A percentile compares a stretch with the other conserved stretches of the same genome.
Conservation (phyloP, 2,329 filamentous ascomycete genomes). For the Anthostomella pinea region DNA sequence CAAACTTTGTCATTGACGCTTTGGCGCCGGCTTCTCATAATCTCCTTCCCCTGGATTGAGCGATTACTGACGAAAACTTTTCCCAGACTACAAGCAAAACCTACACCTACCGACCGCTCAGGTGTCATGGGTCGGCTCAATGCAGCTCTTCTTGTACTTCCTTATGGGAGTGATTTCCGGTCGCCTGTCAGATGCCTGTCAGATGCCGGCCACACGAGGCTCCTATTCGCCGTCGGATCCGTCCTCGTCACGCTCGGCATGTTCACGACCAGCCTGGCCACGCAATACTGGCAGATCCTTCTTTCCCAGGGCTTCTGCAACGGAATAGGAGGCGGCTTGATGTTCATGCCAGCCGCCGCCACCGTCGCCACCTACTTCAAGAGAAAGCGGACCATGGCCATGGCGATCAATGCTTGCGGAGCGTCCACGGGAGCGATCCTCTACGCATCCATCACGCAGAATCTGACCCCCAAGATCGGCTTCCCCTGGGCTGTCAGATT, state of each 20-base stretch:
- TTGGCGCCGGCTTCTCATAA: too few species aligned
- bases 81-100: constrained; percentile 37
- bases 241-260: constrained; percentile 43
- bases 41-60: too few species aligned
- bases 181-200: constrained; percentile 5
- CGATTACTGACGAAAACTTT: too few species aligned
- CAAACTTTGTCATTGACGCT: too few species aligned
- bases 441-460: constrained; percentile 57
- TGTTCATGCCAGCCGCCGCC: constrained; percentile 52
- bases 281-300: constrained; percentile 38
- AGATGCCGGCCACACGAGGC: constrained; percentile 32
- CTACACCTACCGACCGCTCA: constrained; percentile 33
- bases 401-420: constrained; percentile 59
- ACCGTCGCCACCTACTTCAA: constrained; percentile 53
- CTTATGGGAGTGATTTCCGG: constrained; percentile 6
- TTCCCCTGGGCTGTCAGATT: constrained; percentile 64
- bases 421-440: constrained; percentile 61
- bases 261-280: constrained; percentile 49
- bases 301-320: constrained; percentile 35
- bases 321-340: constrained; percentile 39
- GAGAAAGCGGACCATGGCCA: constrained; percentile 52
- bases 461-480: constrained; percentile 58
- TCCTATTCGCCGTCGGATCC: constrained; percentile 2
- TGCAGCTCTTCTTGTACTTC: constrained; percentile 34
- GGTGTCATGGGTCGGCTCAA: constrained; percentile 45